Base-by-base conservation (phyloP, 2,329 filamentous ascomycete genomes). In the Calcarisporium arbuscula region DNA sequence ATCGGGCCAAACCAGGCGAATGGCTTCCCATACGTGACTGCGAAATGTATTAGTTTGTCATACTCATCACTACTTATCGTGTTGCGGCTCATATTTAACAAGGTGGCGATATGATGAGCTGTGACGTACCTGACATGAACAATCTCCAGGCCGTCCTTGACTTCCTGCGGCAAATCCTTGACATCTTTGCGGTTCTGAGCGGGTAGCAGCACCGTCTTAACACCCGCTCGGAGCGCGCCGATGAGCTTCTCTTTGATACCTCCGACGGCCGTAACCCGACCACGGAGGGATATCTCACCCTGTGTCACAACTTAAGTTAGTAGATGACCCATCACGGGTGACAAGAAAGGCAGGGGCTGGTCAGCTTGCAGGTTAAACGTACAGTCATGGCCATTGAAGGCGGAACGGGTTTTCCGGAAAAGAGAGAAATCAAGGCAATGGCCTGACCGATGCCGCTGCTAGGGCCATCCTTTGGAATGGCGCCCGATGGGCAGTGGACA, bases 211-310 rank as follows among this genome's bases (percentile, higher is more conserved):
- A 98, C 90, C 20, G 86, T 90, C 72, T 95, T 94, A 42, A 98
- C 90, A 19, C 92, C 92, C 3, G 92, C 92, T 36, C 90, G 76
- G 54, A 94, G 70, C 8, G 92, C 92, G 16, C 92, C 92, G 54
- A 98, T 96, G 34, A 96, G 72, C 62, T 98, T 98, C 75, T 98
- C 90, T 64, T 96, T 95, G 65, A 98, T 96, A 14, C 92, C 92
- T 34, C 92, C 92, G 22, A 98, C 92, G 18, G 90, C 87, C 62
- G 92, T 86, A 37, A 98, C 84, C 45, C 88, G 80, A 16, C 92
- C 92, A 27, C 92, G 77, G 18, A 98, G 76, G 37, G 84, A 87
- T 42, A 82, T 78, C 53, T 82, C 78, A 43, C 77, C 77, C 72
- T 77, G 56, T 60, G 37, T 30, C 36, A 47, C 46, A 33, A 30